Evolutionary conservation across 495 filamentous ascomycete genomes (phyloP), one percentile per base, ranked within the genome.

Genomic region (Opeltia flavorubescens): DNA sequence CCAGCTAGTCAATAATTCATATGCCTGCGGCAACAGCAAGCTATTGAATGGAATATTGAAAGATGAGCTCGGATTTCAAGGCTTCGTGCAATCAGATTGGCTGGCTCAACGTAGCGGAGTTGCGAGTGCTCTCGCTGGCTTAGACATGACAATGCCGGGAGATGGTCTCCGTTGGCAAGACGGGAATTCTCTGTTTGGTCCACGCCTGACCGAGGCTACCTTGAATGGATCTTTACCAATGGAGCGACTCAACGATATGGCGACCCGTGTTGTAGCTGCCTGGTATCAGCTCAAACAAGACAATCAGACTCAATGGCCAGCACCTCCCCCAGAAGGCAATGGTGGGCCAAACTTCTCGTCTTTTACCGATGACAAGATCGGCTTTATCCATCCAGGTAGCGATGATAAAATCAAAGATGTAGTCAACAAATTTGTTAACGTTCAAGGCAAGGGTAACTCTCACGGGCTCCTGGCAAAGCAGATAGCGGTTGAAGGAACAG

Each of bases 111-210:
- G 84, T 26, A 80, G 78, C 21, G 88, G 89, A 21, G 83, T 95
- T 0, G 75, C 74, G 13, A 83, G 78, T 50, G 83, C 89, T 3
- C 62, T 95, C 18, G 80, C 86, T 18, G 89, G 89, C 1, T 66
- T 96, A 11, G 89, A 95, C 61, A 88, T 95, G 86, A 84, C 75
- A 11, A 95, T 95, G 89, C 91, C 91, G 2, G 89, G 89, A 8
- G 89, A 95, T 62, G 89, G 89, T 1, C 59, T 84, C 8, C 52
- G 52, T 12, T 94, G 85, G 86, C 70, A 70, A 18, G 71, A 89
- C 52, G 89, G 86, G 6, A 62, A 83, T 17, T 80, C 83, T 0
- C 71, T 95, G 0, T 94, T 85, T 81, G 89, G 91, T 1, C 63
- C 74, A 11, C 68, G 85, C 38, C 69, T 98, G 49, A 89, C 82